Conservation (phyloP, 2,329 filamentous ascomycete species). For the Phialocephala sp. region DNA sequence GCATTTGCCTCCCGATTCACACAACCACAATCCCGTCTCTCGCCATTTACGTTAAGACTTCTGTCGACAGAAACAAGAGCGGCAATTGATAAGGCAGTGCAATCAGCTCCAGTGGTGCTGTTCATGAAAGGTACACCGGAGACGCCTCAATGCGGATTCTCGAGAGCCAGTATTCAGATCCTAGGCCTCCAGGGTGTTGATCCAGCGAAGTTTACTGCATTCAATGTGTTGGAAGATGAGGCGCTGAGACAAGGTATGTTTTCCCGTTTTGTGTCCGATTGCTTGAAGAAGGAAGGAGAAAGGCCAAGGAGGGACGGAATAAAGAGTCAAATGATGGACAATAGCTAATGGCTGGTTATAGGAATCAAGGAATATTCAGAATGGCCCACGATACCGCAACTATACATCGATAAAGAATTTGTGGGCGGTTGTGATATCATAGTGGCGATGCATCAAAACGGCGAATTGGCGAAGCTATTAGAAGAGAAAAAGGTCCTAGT, state of each 20-base stretch:
- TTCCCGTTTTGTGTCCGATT: background rate
- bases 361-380: constrained; percentile 99
- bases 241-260: constrained; percentile 79
- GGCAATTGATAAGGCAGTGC: constrained; percentile 90
- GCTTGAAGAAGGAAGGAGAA: background rate
- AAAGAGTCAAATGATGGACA: background rate
- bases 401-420: constrained; percentile 96
- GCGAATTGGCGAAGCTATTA: constrained; percentile 87
- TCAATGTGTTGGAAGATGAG: constrained; percentile 93
- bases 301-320: background rate
- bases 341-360: constrained; percentile 44
- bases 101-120: constrained; percentile 87
- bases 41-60: constrained; percentile 55
- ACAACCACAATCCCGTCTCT: constrained; percentile 20
- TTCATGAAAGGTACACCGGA: constrained; percentile 99
- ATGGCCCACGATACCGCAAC: constrained; percentile 97
- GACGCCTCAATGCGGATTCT: constrained; percentile 96
- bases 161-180: constrained; percentile 92
- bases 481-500: constrained; percentile 89
- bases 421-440: constrained; percentile 97
- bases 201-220: constrained; percentile 94
- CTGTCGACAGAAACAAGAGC: constrained; percentile 80
- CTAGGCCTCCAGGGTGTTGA: constrained; percentile 93
- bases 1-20: constrained; percentile 25
- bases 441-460: constrained; percentile 96